These are phyloP conservation scores for Agarophyton chilense DNA, from an alignment of 23 red algal species.

Conservation along the genomic window DNA sequence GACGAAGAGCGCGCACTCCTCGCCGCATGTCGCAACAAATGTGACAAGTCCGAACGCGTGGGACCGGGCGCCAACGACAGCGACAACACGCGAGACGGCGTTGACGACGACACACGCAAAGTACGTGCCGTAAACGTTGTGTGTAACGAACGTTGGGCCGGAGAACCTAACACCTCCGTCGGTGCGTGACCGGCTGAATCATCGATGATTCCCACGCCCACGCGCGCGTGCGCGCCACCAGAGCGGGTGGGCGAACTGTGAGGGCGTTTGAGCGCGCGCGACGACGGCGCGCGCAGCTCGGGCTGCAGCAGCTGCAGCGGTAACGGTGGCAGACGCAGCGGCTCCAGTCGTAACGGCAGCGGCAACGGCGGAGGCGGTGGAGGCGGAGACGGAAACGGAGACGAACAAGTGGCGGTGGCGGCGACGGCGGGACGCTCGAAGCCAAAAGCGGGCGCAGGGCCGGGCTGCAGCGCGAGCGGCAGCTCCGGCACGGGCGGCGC, in stretches of 20 bases:
- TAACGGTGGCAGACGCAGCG: background rate
- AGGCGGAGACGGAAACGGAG: background rate
- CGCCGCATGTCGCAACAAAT: constrained; percentile 6
- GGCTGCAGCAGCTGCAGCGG: background rate
- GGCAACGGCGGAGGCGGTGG: background rate
- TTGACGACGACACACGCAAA: background rate
- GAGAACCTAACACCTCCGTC: background rate
- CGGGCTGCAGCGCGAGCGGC: constrained; percentile 24
- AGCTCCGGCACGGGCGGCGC: constrained; percentile 30
- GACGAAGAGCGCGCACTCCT: background rate
- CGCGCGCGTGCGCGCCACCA: no score
- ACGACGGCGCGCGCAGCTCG: background rate
- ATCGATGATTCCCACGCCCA: background rate
- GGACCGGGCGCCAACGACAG: constrained; percentile 17
- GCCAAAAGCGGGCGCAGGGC: constrained; percentile 9
- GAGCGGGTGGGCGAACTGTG: no score
- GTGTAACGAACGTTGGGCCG: background rate
- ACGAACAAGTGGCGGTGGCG: constrained; percentile 4
- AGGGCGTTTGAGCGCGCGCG: no score
- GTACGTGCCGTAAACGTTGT: background rate
- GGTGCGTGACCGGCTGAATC: background rate
- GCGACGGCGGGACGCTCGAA: background rate
- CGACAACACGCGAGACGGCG: background rate
- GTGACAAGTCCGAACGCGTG: constrained; percentile 46
- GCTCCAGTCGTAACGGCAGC: background rate